Base-by-base conservation (phyloP, 1,284 basidiomycete genomes). In the Sanghuangporus weigelae region DNA sequence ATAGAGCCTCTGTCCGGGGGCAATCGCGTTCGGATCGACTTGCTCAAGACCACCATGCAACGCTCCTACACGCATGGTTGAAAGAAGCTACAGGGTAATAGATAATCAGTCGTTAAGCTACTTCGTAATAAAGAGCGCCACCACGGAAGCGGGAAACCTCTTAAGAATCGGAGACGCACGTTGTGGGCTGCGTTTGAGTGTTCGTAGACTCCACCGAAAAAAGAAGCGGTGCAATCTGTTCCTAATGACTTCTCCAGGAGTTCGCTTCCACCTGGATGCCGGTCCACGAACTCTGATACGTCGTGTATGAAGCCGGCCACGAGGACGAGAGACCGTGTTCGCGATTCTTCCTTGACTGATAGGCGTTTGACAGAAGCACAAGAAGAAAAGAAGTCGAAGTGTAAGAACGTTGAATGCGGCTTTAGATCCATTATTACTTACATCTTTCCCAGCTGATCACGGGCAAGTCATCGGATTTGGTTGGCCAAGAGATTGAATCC, bases 251-350 rank as follows among this genome's bases (percentile, higher is more conserved):
- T 78, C 61, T 78, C 75, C 69, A 96, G 76, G 58, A 92, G 72
- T 59, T 79, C 74, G 48, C 79, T 79, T 19, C 94, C 94, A 40
- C 94, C 94, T 3, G 94, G 93, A 76, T 96, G 94, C 67, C 87
- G 82, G 64, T 90, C 86, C 57, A 86, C 70, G 72, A 95, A 95
- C 8, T 81, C 76, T 6, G 90, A 84, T 31, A 88, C 83, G 71
- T 96, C 93, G 75, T 95, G 93, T 67, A 96, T 90, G 76, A 93
- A 95, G 16, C 93, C 93, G 55, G 89, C 85, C 57, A 96, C 79
- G 59, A 93, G 81, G 49, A 95, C 76, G 66, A 95, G 76, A 5
- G 84, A 78, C 26, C 86, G 81, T 40, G 79, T 78, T 75, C 84
- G 79, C 21, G 91, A 81, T 70, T 90, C 87, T 67, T 84, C 78